A percentile compares a stretch with the other conserved stretches of the same genome.
These are phyloP conservation scores for Filosporella fistucella DNA, from an alignment of 495 filamentous ascomycete species.

Conservation along the genomic window DNA sequence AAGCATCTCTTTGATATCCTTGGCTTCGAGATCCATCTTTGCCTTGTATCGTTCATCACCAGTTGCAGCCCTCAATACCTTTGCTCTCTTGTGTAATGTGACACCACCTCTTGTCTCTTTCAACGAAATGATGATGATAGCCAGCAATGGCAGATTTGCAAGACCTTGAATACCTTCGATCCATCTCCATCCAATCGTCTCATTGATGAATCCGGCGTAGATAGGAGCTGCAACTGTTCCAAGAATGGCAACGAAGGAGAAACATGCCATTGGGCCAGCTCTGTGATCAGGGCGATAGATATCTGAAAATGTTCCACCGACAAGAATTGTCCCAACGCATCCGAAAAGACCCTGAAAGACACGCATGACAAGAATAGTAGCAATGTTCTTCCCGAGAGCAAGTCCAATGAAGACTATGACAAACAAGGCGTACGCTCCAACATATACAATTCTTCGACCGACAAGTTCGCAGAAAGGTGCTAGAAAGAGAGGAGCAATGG, in stretches of 20 bases:
- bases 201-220: slow-evolving; percentile 34
- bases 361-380: slow-evolving; percentile 66
- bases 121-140: slow-evolving; percentile 27
- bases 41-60: slow-evolving; percentile 28
- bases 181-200: slow-evolving; percentile 46
- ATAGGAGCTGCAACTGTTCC: slow-evolving; percentile 59
- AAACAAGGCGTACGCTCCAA: slow-evolving; percentile 57
- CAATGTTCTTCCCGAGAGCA: slow-evolving; percentile 57
- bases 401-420: slow-evolving; percentile 68
- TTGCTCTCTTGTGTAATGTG: slow-evolving; percentile 28
- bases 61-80: slow-evolving; percentile 23
- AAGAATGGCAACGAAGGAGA: slow-evolving; percentile 65
- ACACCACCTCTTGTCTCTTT: slow-evolving; percentile 31
- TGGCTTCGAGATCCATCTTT: slow-evolving; percentile 22
- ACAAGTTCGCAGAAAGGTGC: slow-evolving; percentile 67
- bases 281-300: slow-evolving; percentile 63
- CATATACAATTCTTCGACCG: slow-evolving; percentile 68
- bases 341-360: slow-evolving; percentile 80
- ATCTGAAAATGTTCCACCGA: slow-evolving; percentile 70
- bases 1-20: slow-evolving; percentile 21
- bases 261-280: slow-evolving; percentile 59
- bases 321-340: slow-evolving; percentile 66
- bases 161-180: slow-evolving; percentile 55
- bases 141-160: neutral
- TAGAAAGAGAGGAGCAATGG: slow-evolving; percentile 61